Evolutionary conservation across 2,329 filamentous ascomycete species (phyloP).

Genomic region (Talaromyces sp.): DNA sequence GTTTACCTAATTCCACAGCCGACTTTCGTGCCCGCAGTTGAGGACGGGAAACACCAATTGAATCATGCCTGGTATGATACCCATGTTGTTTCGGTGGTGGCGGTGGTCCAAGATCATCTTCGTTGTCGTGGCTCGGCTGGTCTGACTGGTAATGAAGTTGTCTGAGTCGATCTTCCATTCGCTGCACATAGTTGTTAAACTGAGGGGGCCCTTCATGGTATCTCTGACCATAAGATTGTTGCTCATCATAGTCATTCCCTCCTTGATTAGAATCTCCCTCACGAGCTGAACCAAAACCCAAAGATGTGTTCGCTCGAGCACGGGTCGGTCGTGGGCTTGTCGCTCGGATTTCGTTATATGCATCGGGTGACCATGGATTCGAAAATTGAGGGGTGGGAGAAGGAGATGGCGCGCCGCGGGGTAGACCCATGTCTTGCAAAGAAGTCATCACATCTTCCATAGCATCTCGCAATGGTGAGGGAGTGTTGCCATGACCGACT

Average conservation of each 20-base stretch:
- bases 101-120: slow-evolving; percentile 52
- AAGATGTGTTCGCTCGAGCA: slow-evolving; percentile 66
- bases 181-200: slow-evolving; percentile 79
- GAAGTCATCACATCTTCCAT: slow-evolving; percentile 99
- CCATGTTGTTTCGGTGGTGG: slow-evolving; percentile 58
- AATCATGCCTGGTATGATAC: slow-evolving; percentile 43
- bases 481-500: slow-evolving; percentile 60
- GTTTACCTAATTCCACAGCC: slow-evolving; percentile 71
- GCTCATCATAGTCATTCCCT: slow-evolving; percentile 57
- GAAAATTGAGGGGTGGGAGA: slow-evolving; percentile 54
- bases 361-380: slow-evolving; percentile 86
- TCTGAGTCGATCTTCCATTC: slow-evolving; percentile 81
- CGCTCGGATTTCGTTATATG: slow-evolving; percentile 60
- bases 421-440: slow-evolving; percentile 75
- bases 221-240: slow-evolving; percentile 50
- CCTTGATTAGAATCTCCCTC: slow-evolving; percentile 41
- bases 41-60: slow-evolving; percentile 38
- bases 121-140: slow-evolving; percentile 40
- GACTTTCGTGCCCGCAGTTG: slow-evolving; percentile 43
- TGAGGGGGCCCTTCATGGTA: slow-evolving; percentile 63
- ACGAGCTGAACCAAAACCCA: slow-evolving; percentile 60
- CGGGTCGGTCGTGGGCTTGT: slow-evolving; percentile 33
- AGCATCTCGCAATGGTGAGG: slow-evolving; percentile 85
- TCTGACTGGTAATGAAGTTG: slow-evolving; percentile 64
- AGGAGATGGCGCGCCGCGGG: slow-evolving; percentile 49